Conservation (phyloP, 2,329 filamentous ascomycete genomes). For the Aspergillaceae sp. region DNA sequence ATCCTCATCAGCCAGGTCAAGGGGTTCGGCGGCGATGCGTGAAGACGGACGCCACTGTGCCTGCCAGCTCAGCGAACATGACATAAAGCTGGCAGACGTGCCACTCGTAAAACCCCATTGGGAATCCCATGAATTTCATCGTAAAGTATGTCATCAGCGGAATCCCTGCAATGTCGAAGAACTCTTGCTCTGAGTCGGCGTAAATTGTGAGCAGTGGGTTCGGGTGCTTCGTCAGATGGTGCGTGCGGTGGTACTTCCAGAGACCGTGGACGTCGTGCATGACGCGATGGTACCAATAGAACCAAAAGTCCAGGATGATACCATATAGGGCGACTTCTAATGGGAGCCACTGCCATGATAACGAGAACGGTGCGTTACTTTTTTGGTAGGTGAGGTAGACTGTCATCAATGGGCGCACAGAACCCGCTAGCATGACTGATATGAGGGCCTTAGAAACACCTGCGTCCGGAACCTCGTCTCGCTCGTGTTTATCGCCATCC, state of each 20-base stretch:
- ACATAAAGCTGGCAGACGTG: conserved; percentile 38
- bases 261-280: conserved; percentile 32
- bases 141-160: conserved; percentile 30
- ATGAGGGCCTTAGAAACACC: conserved; percentile 24
- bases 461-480: conserved; percentile 35
- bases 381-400: conserved; percentile 18
- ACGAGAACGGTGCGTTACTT: conserved; percentile 10
- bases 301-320: neutral
- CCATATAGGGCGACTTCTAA: conserved; percentile 1
- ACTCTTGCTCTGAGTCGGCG: conserved; percentile 33
- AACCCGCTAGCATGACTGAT: conserved; percentile 24
- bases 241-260: conserved; percentile 36
- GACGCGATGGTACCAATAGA: conserved; percentile 26
- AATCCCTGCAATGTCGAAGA: conserved; percentile 34
- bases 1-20: conserved; percentile 23
- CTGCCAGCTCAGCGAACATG: conserved; percentile 18
- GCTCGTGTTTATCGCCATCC: conserved; percentile 37
- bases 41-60: conserved; percentile 18
- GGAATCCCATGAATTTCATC: conserved; percentile 26
- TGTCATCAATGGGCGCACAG: conserved; percentile 22
- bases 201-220: conserved; percentile 33
- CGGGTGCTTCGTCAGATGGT: conserved; percentile 37
- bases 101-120: conserved; percentile 39
- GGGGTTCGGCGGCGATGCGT: conserved; percentile 23
- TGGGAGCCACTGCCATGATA: conserved; percentile 14